Evolutionary conservation across 1,139 yeast genomes (phyloP), one percentile per base, ranked within the genome.

Genomic region (Nematodospora anomalae): DNA sequence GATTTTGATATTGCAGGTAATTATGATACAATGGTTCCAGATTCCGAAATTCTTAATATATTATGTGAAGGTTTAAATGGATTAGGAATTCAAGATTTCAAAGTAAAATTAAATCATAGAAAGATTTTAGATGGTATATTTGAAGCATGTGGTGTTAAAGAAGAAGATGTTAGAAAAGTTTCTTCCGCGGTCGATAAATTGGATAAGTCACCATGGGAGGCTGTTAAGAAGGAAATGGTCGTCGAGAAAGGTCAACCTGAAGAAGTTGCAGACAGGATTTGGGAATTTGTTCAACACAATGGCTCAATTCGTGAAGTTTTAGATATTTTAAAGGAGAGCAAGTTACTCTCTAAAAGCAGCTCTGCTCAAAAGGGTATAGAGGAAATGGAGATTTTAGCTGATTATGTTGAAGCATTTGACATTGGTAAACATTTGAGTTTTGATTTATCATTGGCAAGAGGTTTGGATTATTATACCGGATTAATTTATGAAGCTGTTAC

Each of bases 381-480:
- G 33, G 98, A 92, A 48, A 85, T 92, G 83, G 66, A 70, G 37
- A 70, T 77, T 12, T 75, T 87, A 58, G 81, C 86, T 44, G 82
- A 79, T 28, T 92, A 87, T 54, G 74, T 84, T 14, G 85, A 85
- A 46, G 95, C 96, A 6, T 87, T 87, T 51, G 84, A 74, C 12
- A 80, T 88, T 45, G 73, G 73, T 35, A 49, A 74, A 10, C 75
- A 62, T 60, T 68, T 88, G 41, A 83, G 92, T 11, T 90, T 92
- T 52, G 98, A 92, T 60, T 74, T 92, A 61, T 90, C 97, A 3
- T 72, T 92, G 47, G 98, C 98, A 24, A 82, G 98, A 72, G 98
- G 98, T 35, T 77, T 92, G 55, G 98, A 92, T 64, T 92, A 92
- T 64, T 92, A 92, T 67, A 92, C 98, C 16, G 98, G 98, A 28